These are phyloP conservation scores for Leishmania tarentolae DNA, from an alignment of 208 protist genomes.

Conservation along the genomic window DNA sequence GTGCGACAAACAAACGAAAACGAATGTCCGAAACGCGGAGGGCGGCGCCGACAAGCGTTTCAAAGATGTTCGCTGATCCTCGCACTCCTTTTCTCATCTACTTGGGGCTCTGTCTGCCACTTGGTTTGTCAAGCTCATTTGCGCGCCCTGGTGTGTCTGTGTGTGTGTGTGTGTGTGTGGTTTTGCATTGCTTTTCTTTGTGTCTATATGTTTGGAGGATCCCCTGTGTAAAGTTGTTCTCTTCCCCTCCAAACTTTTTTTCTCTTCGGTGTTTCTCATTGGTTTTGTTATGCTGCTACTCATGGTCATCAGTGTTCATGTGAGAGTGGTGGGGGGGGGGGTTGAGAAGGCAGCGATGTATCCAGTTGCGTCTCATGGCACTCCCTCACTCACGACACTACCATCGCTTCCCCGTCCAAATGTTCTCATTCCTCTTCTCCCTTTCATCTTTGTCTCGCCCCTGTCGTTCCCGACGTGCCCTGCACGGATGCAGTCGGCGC, in stretches of 20 bases:
- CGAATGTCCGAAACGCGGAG: neutral
- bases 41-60: neutral
- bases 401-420: neutral
- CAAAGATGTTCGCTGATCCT: neutral
- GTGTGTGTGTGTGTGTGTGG: neutral
- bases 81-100: neutral
- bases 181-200: neutral
- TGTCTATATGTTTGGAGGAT: neutral
- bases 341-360: neutral
- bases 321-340: neutral
- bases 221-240: neutral
- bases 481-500: neutral
- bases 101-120: neutral
- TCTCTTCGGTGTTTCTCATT: neutral
- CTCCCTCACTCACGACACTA: neutral
- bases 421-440: neutral
- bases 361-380: neutral
- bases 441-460: neutral
- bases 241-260: neutral
- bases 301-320: neutral
- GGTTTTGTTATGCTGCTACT: neutral
- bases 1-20: neutral
- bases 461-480: neutral
- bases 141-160: neutral
- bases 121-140: too few relatives aligned